Evolutionary conservation across 2,329 filamentous ascomycete species (phyloP).

Genomic region (Arthrinium phaeospermum): DNA sequence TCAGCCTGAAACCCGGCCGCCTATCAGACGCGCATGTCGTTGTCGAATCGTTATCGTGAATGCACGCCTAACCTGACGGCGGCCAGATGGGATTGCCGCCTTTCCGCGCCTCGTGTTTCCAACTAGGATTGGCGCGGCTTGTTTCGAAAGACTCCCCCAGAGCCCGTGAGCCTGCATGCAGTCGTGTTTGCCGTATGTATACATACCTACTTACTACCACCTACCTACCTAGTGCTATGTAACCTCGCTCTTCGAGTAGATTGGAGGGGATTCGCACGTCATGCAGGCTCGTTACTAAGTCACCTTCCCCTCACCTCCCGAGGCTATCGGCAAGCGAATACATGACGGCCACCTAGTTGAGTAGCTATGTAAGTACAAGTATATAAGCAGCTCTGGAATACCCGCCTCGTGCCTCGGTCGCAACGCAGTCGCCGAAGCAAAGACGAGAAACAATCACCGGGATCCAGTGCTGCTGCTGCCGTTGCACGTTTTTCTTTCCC

Average conservation of each 20-base stretch:
- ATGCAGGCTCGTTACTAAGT: conserved; percentile 6
- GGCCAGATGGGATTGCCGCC: background rate
- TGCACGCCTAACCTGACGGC: background rate
- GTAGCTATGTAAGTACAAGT: too few species aligned
- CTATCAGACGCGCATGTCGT: background rate
- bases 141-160: background rate
- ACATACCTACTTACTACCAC: too few species aligned
- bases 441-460: too few species aligned
- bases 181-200: background rate
- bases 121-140: conserved; percentile 4
- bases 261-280: background rate
- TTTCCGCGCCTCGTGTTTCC: conserved; percentile 10
- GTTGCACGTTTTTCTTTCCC: too few species aligned
- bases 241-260: conserved; percentile 4
- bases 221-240: background rate
- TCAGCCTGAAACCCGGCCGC: background rate
- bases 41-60: background rate
- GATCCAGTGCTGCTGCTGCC: background rate
- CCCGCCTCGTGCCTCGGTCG: too few species aligned
- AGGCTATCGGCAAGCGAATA: background rate
- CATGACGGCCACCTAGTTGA: too few species aligned
- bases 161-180: background rate
- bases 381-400: too few species aligned
- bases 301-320: background rate
- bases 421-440: too few species aligned